phyloP scores from a whole-genome alignment of 208 protist genomes.

The Naegleria lovaniensis region DNA sequence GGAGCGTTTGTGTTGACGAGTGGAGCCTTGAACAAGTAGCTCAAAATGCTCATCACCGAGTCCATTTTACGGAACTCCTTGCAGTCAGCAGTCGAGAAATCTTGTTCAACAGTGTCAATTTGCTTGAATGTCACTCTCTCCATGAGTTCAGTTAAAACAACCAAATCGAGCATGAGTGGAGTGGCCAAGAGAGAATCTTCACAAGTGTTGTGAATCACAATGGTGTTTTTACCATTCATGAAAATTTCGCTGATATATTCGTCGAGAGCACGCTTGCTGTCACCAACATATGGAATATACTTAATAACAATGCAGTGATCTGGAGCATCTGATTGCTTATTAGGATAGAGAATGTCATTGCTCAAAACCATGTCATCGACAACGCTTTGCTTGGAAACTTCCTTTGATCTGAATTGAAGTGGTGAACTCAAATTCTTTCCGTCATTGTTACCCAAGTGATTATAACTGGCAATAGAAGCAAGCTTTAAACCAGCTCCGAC shows the following conservation, averaged over 20 bases:
- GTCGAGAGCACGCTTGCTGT: conserved; percentile 96
- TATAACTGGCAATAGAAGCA: conserved; percentile 80
- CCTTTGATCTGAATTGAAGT: conserved; percentile 95
- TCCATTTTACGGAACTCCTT: conserved; percentile 74
- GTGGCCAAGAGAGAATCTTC: conserved; percentile 97
- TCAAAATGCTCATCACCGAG: conserved; percentile 83
- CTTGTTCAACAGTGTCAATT: neutral
- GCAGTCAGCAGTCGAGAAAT: conserved; percentile 40
- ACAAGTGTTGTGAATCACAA: conserved; percentile 94
- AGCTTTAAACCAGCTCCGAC: conserved; percentile 87
- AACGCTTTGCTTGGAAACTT: conserved; percentile 97
- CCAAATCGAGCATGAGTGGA: conserved; percentile 96
- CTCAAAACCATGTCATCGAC: conserved; percentile 97
- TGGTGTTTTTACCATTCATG: conserved; percentile 89
- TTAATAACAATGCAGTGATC: conserved; percentile 98
- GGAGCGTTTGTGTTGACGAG: conserved; percentile 79
- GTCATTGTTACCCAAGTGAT: conserved; percentile 99
- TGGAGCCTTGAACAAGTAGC: conserved; percentile 94
- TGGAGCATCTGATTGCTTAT: conserved; percentile 73
- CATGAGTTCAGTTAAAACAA: conserved; percentile 91
- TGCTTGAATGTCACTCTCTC: conserved; percentile 62
- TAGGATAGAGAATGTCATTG: conserved; percentile 89
- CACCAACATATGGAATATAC: conserved; percentile 94
- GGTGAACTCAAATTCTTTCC: conserved; percentile 92
- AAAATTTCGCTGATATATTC: conserved; percentile 97